Conservation (phyloP, 208 protist genomes). For the Trypanosoma lewisi region DNA sequence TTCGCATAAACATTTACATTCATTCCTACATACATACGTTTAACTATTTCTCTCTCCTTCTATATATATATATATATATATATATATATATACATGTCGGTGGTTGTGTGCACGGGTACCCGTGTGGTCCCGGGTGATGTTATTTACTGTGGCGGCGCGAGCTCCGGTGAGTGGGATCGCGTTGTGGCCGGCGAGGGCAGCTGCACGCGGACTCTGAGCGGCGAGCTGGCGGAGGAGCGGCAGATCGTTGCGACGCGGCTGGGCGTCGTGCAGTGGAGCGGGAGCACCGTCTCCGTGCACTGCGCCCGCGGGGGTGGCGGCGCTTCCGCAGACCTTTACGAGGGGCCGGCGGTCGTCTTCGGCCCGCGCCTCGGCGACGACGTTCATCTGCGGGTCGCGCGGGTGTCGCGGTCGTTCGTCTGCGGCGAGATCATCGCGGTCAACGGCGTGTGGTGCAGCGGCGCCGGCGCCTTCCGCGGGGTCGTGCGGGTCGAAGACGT, state of each 20-base stretch:
- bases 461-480: constrained; percentile 51
- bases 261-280: constrained; percentile 77
- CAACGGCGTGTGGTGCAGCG: constrained; percentile 58
- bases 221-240: constrained; percentile 9
- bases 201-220: constrained; percentile 34
- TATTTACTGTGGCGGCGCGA: constrained; percentile 29
- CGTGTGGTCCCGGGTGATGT: constrained; percentile 51
- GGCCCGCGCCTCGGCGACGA: constrained; percentile 57
- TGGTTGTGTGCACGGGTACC: constrained; percentile 25
- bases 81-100: constrained; percentile 7
- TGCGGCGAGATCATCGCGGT: constrained; percentile 77
- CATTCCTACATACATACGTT: no score
- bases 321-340: constrained; percentile 8
- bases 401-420: constrained; percentile 47
- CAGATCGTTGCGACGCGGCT: constrained; percentile 43
- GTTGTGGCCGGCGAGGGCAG: constrained; percentile 58
- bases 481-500: constrained; percentile 75
- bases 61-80: no score
- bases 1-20: not conserved
- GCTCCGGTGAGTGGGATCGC: constrained; percentile 7
- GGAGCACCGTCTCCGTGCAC: constrained; percentile 47
- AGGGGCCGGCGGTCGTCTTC: constrained; percentile 24
- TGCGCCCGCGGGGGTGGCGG: constrained; percentile 3
- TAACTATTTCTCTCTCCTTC: not conserved
- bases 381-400: constrained; percentile 62